Conservation (phyloP, 2,329 filamentous ascomycete species). For the Cercospora berteroae region DNA sequence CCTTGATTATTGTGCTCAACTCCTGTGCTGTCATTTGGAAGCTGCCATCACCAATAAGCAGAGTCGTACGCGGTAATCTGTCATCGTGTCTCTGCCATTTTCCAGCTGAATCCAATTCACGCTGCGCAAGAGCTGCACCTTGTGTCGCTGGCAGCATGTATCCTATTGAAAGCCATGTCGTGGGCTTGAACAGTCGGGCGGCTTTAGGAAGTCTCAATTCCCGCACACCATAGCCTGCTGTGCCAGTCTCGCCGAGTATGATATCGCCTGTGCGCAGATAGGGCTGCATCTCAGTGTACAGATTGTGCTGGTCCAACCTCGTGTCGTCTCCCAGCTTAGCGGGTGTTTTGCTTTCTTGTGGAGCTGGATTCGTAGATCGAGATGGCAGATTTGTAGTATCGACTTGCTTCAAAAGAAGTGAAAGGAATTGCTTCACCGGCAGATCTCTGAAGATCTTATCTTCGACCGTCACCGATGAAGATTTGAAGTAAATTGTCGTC, state of each 20-base stretch:
- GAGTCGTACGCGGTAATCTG: conserved; percentile 48
- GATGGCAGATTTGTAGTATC: conserved; percentile 5
- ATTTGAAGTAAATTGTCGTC: conserved; percentile 39
- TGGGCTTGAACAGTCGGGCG: conserved; percentile 75
- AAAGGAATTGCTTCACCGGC: conserved; percentile 16
- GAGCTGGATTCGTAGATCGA: neutral
- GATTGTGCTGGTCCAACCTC: conserved; percentile 7
- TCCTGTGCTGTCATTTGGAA: conserved; percentile 59
- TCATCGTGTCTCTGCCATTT: conserved; percentile 14
- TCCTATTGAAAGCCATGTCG: conserved; percentile 69
- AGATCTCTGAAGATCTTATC: conserved; percentile 25
- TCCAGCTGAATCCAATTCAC: conserved; percentile 51
- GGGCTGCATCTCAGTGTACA: conserved; percentile 8
- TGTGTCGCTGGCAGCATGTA: conserved; percentile 63
- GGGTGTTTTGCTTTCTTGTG: neutral
- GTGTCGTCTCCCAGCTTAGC: neutral
- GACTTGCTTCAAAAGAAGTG: conserved; percentile 10
- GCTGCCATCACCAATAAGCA: conserved; percentile 44
- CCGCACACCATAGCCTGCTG: conserved; percentile 84
- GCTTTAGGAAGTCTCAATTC: conserved; percentile 73
- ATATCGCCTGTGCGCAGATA: conserved; percentile 58
- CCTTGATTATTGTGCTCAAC: conserved; percentile 59
- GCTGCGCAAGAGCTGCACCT: conserved; percentile 73
- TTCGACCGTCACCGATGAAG: conserved; percentile 37
- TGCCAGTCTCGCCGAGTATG: conserved; percentile 83